Percentiles rank a stretch among this genome's conserved stretches.
Evolutionary conservation across 2,329 filamentous ascomycete genomes (phyloP).

Genomic region (Amphichorda felina): DNA sequence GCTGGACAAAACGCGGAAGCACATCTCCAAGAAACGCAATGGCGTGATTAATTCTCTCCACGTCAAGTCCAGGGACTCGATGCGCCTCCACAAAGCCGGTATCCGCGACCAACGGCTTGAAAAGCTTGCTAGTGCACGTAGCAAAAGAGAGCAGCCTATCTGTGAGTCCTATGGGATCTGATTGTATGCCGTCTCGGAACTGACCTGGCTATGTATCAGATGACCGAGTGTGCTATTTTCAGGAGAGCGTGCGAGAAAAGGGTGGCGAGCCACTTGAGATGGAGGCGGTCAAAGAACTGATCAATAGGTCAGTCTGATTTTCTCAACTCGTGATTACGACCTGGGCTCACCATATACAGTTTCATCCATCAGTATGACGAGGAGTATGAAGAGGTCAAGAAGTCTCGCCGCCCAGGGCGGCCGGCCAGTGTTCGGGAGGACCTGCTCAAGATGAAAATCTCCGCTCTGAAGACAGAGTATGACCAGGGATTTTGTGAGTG

Average conservation of each 20-base stretch:
- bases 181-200: neutral
- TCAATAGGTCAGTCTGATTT: conserved; percentile 40
- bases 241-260: conserved; percentile 47
- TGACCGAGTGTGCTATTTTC: conserved; percentile 48
- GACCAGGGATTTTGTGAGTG: conserved; percentile 67
- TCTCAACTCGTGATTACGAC: no score
- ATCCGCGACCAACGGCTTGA: conserved; percentile 74
- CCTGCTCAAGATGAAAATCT: conserved; percentile 59
- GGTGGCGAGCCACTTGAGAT: conserved; percentile 33
- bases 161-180: conserved; percentile 32
- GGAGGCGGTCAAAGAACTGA: conserved; percentile 46
- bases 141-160: conserved; percentile 63
- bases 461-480: conserved; percentile 66
- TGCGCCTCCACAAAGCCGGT: conserved; percentile 66
- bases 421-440: conserved; percentile 70
- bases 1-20: conserved; percentile 75
- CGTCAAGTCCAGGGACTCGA: conserved; percentile 78
- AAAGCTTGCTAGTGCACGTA: conserved; percentile 55
- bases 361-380: conserved; percentile 56
- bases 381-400: conserved; percentile 54
- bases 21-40: conserved; percentile 78
- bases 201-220: conserved; percentile 9
- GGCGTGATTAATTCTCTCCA: conserved; percentile 66
- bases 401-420: conserved; percentile 63
- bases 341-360: conserved; percentile 19